Conservation (phyloP, 202 grass and related monocot species). For the Digitaria exilis region DNA sequence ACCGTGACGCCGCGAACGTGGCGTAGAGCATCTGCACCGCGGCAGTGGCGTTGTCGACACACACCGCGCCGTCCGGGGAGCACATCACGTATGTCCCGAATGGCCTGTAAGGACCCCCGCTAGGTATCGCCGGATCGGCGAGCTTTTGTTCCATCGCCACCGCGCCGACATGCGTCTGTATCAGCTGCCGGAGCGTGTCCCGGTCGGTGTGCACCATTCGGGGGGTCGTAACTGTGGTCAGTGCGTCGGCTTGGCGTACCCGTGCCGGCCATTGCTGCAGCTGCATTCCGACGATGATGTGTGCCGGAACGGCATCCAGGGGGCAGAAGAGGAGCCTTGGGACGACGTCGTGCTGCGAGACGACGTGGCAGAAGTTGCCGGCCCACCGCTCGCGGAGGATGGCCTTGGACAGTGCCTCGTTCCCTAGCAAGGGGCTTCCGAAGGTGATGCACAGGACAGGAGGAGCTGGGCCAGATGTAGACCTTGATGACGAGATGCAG, state of each 20-base stretch:
- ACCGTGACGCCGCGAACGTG: slow-evolving; percentile 57
- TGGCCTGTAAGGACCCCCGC: slow-evolving; percentile 53
- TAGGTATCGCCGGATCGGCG: background rate
- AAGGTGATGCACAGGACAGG: slow-evolving; percentile 86
- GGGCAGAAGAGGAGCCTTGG: slow-evolving; percentile 93
- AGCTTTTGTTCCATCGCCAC: slow-evolving; percentile 61
- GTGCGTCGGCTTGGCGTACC: background rate
- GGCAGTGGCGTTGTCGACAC: slow-evolving; percentile 55
- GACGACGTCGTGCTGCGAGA: slow-evolving; percentile 71
- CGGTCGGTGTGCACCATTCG: slow-evolving; percentile 46
- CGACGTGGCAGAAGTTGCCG: slow-evolving; percentile 81
- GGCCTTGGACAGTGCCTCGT: slow-evolving; percentile 66
- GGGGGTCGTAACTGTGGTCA: background rate
- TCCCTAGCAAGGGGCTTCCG: slow-evolving; percentile 74
- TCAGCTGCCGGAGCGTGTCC: slow-evolving; percentile 48
- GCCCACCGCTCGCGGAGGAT: slow-evolving; percentile 74
- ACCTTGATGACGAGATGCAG: slow-evolving; percentile 60
- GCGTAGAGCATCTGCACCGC: slow-evolving; percentile 72
- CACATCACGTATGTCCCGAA: slow-evolving; percentile 82
- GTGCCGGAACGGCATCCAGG: slow-evolving; percentile 30
- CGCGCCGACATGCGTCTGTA: slow-evolving; percentile 44
- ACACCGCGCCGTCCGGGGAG: slow-evolving; percentile 69
- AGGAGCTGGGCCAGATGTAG: slow-evolving; percentile 27
- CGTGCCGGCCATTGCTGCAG: slow-evolving; percentile 33
- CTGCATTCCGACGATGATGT: slow-evolving; percentile 42